A percentile compares a stretch with the other conserved stretches of the same genome.
Evolutionary conservation across 306 rosid genomes (phyloP).

Genomic region (Cicer yamashitae): DNA sequence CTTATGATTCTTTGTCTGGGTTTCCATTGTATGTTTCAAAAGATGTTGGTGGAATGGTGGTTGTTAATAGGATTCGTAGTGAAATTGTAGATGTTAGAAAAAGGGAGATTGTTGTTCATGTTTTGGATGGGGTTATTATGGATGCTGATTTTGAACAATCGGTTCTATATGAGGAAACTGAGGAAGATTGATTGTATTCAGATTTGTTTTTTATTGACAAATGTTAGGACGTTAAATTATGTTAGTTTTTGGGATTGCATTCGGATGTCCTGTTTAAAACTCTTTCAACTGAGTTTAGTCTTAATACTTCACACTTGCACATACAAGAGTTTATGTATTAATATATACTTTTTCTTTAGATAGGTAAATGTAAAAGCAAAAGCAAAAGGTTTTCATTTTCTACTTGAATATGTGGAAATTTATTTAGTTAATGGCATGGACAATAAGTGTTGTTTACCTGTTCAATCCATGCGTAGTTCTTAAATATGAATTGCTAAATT

Average conservation of each 20-base stretch:
- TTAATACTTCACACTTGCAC: constrained; percentile 1
- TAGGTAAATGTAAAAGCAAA: neutral
- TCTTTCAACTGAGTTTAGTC: no score
- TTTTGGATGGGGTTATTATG: constrained; percentile 86
- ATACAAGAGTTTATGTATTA: constrained; percentile 7
- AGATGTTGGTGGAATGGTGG: constrained; percentile 65
- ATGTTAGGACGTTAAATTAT: no score
- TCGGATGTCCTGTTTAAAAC: no score
- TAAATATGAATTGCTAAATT: no score
- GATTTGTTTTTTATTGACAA: neutral
- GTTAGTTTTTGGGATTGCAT: no score
- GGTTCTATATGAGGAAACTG: constrained; percentile 53
- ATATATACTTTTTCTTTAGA: neutral
- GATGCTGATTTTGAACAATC: constrained; percentile 82
- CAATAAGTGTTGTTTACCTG: neutral
- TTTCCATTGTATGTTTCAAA: constrained; percentile 62
- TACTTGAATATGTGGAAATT: neutral
- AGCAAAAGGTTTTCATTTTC: neutral
- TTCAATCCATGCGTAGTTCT: neutral
- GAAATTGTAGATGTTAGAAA: constrained; percentile 62
- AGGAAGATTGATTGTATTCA: constrained; percentile 35
- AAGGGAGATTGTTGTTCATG: constrained; percentile 63
- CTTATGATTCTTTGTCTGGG: constrained; percentile 81
- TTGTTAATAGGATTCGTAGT: constrained; percentile 74
- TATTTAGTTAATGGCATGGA: neutral